These are phyloP conservation scores for Hibiscus trionum DNA, from an alignment of 345 rosid genomes.

Conservation along the genomic window DNA sequence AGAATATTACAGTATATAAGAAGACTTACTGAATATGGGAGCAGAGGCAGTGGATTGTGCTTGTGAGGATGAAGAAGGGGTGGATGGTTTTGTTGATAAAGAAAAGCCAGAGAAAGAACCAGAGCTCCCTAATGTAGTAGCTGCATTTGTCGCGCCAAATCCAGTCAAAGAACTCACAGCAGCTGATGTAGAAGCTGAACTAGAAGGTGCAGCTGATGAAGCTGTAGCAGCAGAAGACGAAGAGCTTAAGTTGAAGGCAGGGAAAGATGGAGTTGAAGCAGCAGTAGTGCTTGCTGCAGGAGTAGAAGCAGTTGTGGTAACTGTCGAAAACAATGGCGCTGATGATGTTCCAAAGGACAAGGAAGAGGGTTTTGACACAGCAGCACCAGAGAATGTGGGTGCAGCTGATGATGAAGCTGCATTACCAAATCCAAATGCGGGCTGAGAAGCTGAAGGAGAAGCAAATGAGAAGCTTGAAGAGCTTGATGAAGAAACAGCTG, in stretches of 20 bases:
- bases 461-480: conserved; percentile 37
- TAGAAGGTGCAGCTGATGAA: conserved; percentile 19
- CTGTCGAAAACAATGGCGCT: conserved; percentile 43
- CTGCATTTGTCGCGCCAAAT: conserved; percentile 37
- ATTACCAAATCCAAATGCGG: conserved; percentile 22
- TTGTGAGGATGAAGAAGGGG: conserved; percentile 45
- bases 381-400: conserved; percentile 24
- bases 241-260: no score
- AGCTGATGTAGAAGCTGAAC: conserved; percentile 13
- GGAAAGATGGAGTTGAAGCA: conserved; percentile 20
- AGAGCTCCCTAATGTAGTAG: conserved; percentile 31
- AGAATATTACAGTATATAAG: conserved; percentile 5
- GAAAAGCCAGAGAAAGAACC: conserved; percentile 41
- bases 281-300: conserved; percentile 27
- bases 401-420: conserved; percentile 29
- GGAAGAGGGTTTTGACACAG: conserved; percentile 28
- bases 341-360: conserved; percentile 25
- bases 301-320: conserved; percentile 40
- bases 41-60: conserved; percentile 35
- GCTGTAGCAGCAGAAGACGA: conserved; percentile 23
- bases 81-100: conserved; percentile 35
- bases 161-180: conserved; percentile 42
- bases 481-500: no score
- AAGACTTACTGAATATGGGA: conserved; percentile 48
- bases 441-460: conserved; percentile 39